A percentile compares a stretch with the other conserved stretches of the same genome.
phyloP scores from a whole-genome alignment of 495 filamentous ascomycete species.

The Aspergillus affinis region DNA sequence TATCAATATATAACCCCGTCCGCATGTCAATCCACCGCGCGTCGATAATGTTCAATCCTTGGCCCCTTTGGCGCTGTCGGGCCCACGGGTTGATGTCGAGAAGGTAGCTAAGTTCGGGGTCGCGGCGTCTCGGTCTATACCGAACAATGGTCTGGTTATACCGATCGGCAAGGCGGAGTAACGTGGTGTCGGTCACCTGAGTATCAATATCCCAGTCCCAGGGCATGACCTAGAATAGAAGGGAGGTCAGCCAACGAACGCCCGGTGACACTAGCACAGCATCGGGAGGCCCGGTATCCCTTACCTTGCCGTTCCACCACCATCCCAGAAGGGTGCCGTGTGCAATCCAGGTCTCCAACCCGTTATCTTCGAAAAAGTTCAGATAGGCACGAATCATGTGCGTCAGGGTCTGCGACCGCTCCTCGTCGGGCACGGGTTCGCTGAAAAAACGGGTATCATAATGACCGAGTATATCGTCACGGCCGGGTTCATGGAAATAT shows the following conservation, averaged over 20 bases:
- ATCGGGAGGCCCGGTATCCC: neutral
- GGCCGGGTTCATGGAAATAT: conserved; percentile 60
- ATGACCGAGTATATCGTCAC: conserved; percentile 57
- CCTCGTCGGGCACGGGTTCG: conserved; percentile 57
- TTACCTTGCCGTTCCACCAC: conserved; percentile 83
- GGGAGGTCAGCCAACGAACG: neutral
- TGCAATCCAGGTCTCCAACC: conserved; percentile 81
- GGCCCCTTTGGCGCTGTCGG: conserved; percentile 55
- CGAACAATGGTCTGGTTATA: conserved; percentile 65
- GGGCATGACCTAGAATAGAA: conserved; percentile 58
- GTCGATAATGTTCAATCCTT: conserved; percentile 80
- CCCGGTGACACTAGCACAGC: neutral
- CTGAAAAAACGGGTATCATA: conserved; percentile 73
- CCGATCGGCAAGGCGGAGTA: conserved; percentile 58
- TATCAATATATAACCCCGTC: conserved; percentile 83
- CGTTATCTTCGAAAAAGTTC: conserved; percentile 58
- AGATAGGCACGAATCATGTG: conserved; percentile 76
- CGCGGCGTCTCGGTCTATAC: conserved; percentile 44
- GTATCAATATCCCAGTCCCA: conserved; percentile 92
- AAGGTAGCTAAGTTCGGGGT: conserved; percentile 57
- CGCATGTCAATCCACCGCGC: conserved; percentile 77
- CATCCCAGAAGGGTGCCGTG: conserved; percentile 85
- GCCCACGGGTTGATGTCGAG: conserved; percentile 78
- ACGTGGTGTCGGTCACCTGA: conserved; percentile 66
- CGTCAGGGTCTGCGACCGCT: conserved; percentile 61